Conservation (phyloP, 306 rosid genomes). For the Delonix regia region DNA sequence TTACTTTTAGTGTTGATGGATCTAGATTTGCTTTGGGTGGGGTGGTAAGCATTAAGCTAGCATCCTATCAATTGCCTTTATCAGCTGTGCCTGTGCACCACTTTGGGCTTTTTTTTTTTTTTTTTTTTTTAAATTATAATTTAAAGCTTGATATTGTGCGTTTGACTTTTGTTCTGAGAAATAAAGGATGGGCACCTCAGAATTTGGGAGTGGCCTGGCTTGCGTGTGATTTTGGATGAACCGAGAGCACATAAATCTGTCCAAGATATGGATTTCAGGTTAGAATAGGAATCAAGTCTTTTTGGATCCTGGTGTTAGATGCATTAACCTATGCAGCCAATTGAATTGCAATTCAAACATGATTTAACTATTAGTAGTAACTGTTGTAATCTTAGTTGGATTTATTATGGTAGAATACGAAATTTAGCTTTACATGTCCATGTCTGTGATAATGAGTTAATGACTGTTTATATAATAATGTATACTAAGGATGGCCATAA, state of each 20-base stretch:
- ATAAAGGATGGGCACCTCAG: constrained; percentile 85
- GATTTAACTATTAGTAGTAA: constrained; percentile 12
- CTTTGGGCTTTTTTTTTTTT: neutral
- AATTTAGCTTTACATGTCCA: neutral
- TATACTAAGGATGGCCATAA: constrained; percentile 7
- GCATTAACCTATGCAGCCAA: neutral
- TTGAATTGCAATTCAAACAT: constrained; percentile 3
- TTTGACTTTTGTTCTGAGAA: constrained; percentile 40
- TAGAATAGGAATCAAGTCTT: constrained; percentile 20
- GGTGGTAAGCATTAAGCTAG: constrained; percentile 52
- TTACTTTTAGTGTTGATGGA: constrained; percentile 89
- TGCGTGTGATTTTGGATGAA: constrained; percentile 75
- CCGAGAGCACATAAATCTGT: constrained; percentile 84
- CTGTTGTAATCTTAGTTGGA: constrained; percentile 3
- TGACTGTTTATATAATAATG: neutral
- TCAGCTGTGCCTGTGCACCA: neutral
- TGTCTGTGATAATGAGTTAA: constrained; percentile 16
- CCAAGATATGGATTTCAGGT: constrained; percentile 93
- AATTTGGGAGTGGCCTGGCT: constrained; percentile 85
- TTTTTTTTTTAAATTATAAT: neutral
- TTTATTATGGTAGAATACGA: constrained; percentile 14
- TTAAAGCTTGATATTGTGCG: constrained; percentile 15
- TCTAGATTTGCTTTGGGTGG: constrained; percentile 92
- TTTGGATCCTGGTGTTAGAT: constrained; percentile 18
- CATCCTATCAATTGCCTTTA: constrained; percentile 24